Evolutionary conservation across 371 early-diverging fungal species (phyloP), one percentile per base, ranked within the genome.

Genomic region (Rhizopus delemar): DNA sequence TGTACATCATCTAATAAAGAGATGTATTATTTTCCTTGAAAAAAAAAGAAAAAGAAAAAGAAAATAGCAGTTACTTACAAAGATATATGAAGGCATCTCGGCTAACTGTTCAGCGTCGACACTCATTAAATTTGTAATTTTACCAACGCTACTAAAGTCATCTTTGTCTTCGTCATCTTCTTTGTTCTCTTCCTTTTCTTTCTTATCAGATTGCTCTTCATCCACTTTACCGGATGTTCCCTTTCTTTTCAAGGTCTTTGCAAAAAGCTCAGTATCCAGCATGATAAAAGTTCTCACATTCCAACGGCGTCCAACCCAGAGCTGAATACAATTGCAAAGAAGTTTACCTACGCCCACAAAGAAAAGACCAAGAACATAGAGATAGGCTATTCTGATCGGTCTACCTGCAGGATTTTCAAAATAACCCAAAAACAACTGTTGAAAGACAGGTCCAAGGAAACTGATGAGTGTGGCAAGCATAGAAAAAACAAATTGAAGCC

Each of bases 101-200:
- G 79, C 63, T 6, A 86, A 51, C n/a, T 77, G 64, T 15, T 84
- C 74, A 4, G 90, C 86, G 69, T 94, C 93, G 4, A 91, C 86
- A 39, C 86, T 79, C 90, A 91, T 90, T 59, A 93, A 62, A 63
- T 94, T 92, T 15, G 87, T 88, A 58, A 93, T 90, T 68, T 90
- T 91, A 5, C 94, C 94, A 1, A 69, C 62, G 36, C 66, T 71
- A 33, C 68, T 66, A 33, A 71, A 66, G 5, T 57, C 22, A 4
- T 57, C 57, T 3, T 53, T 41, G 7, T 61, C 60, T 5, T 69
- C 59, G 51, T 59, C 28, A 3, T 69, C 60, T n/a, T 60, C 33
- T 28, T 57, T 46, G 3, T 38, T 39, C 12, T 57, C 36, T 11
- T 62, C 45, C 2, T 65, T 59, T 11, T 56, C 45, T 43, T 57